phyloP scores from a whole-genome alignment of 2,329 filamentous ascomycete genomes.

The Huntiella moniliformis region DNA sequence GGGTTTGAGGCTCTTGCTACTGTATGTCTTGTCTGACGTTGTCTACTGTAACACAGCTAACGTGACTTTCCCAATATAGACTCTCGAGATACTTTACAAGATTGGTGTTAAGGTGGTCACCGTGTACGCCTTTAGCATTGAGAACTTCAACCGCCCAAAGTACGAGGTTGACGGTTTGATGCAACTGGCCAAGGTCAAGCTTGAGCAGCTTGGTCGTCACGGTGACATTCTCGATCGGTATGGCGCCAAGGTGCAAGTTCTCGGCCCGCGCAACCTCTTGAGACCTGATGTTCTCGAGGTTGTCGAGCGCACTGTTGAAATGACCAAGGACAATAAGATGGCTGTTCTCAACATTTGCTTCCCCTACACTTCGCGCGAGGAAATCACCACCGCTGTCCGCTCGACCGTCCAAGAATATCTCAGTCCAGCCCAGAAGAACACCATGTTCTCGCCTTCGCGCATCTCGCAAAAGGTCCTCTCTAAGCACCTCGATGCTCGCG shows the following conservation, averaged over 20 bases:
- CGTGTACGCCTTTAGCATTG: slow-evolving; percentile 95
- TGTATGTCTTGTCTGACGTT: slow-evolving; percentile 3
- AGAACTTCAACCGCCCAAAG: slow-evolving; percentile 94
- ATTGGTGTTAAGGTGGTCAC: slow-evolving; percentile 92
- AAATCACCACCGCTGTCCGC: slow-evolving; percentile 80
- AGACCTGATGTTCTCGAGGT: slow-evolving; percentile 75
- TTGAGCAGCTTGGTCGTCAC: slow-evolving; percentile 79
- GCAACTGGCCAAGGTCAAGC: slow-evolving; percentile 92
- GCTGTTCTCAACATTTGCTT: slow-evolving; percentile 80
- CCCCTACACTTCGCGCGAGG: slow-evolving; percentile 87
- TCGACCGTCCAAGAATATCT: slow-evolving; percentile 77
- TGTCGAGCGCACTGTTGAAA: slow-evolving; percentile 66
- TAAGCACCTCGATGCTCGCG: slow-evolving; percentile 34
- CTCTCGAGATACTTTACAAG: slow-evolving; percentile 96
- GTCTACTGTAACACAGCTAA: neutral
- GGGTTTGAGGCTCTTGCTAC: slow-evolving; percentile 84
- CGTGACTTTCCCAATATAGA: slow-evolving; percentile 27
- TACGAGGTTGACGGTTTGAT: slow-evolving; percentile 94
- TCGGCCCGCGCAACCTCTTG: slow-evolving; percentile 70
- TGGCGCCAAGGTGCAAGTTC: slow-evolving; percentile 66
- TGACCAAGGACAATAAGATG: slow-evolving; percentile 77
- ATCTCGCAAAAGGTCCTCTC: slow-evolving; percentile 74
- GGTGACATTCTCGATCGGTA: slow-evolving; percentile 86
- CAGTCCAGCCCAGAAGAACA: slow-evolving; percentile 38
- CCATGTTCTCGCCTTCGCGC: slow-evolving; percentile 69